phyloP scores from a whole-genome alignment of 2,329 filamentous ascomycete genomes.

The Trichoderma sp. region DNA sequence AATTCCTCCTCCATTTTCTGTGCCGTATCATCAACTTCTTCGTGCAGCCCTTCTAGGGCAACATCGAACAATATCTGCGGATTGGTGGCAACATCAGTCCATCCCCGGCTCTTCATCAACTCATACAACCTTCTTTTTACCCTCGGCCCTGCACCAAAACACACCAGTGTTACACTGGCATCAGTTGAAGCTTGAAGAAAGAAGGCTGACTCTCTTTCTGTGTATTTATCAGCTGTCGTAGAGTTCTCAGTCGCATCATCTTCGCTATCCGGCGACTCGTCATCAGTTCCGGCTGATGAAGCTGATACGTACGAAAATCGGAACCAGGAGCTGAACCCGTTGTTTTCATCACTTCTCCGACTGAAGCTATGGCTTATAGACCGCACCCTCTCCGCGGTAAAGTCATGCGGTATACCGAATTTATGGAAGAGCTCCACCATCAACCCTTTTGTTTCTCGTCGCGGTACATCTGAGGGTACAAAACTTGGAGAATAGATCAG shows the following conservation, averaged over 20 bases:
- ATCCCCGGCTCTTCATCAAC: slow-evolving; percentile 29
- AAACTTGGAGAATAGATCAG: slow-evolving; percentile 26
- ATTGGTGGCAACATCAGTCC: slow-evolving; percentile 29
- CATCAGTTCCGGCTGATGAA: neutral
- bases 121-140: slow-evolving; percentile 29
- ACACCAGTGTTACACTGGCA: slow-evolving; percentile 28
- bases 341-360: slow-evolving; percentile 25
- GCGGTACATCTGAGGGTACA: slow-evolving; percentile 33
- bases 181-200: slow-evolving; percentile 29
- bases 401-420: slow-evolving; percentile 35
- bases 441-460: slow-evolving; percentile 27
- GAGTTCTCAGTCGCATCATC: slow-evolving; percentile 1
- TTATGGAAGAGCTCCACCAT: slow-evolving; percentile 33
- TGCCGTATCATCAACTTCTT: slow-evolving; percentile 32
- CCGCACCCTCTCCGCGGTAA: slow-evolving; percentile 34
- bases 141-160: slow-evolving; percentile 30
- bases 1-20: slow-evolving; percentile 36
- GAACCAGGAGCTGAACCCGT: slow-evolving; percentile 37
- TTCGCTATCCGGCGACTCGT: neutral
- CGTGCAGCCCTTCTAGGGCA: slow-evolving; percentile 32
- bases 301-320: slow-evolving; percentile 30
- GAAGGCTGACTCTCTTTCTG: slow-evolving; percentile 32
- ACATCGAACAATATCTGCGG: slow-evolving; percentile 36
- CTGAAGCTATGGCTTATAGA: slow-evolving; percentile 40
- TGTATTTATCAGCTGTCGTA: slow-evolving; percentile 28